A percentile compares a stretch with the other conserved stretches of the same genome.
Evolutionary conservation across 106 monocot genomes (phyloP).

Genomic region (Apostasia shenzhenica): DNA sequence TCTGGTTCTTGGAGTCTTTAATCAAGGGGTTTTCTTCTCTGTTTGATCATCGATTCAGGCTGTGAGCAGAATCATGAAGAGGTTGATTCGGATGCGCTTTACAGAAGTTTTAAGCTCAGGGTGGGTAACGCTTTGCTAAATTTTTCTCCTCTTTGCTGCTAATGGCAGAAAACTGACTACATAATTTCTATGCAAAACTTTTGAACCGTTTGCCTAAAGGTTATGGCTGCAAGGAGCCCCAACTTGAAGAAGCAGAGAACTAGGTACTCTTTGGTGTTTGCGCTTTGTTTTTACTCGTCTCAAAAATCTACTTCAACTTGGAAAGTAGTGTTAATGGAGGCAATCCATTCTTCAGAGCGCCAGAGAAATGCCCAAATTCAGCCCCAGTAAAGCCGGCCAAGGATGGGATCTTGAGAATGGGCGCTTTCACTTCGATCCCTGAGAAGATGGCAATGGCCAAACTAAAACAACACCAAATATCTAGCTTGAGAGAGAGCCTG

Average conservation of each 20-base stretch:
- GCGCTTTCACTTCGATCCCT: constrained; percentile 23
- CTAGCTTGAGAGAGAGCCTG: constrained; percentile 39
- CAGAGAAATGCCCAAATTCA: constrained; percentile 46
- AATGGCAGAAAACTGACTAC: no score
- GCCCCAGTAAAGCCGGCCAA: constrained; percentile 63
- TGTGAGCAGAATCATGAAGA: constrained; percentile 78
- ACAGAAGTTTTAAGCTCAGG: constrained; percentile 54
- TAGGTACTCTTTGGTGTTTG: constrained; percentile 22
- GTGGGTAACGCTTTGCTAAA: constrained; percentile 18
- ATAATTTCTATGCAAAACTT: no score
- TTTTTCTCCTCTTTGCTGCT: background rate
- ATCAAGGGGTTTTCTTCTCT: background rate
- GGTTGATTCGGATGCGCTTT: constrained; percentile 55
- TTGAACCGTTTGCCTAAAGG: constrained; percentile 13
- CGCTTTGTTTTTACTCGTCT: background rate
- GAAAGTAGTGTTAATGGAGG: background rate
- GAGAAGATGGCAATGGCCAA: constrained; percentile 23
- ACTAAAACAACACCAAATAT: constrained; percentile 45
- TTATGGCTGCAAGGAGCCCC: constrained; percentile 76
- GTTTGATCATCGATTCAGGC: constrained; percentile 21
- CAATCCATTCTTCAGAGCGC: constrained; percentile 20
- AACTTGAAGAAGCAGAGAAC: constrained; percentile 30
- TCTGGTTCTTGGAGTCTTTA: no score
- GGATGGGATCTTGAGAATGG: constrained; percentile 23
- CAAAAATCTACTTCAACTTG: background rate